Conservation (phyloP, 2,329 filamentous ascomycete species). For the Fusarium sp. region DNA sequence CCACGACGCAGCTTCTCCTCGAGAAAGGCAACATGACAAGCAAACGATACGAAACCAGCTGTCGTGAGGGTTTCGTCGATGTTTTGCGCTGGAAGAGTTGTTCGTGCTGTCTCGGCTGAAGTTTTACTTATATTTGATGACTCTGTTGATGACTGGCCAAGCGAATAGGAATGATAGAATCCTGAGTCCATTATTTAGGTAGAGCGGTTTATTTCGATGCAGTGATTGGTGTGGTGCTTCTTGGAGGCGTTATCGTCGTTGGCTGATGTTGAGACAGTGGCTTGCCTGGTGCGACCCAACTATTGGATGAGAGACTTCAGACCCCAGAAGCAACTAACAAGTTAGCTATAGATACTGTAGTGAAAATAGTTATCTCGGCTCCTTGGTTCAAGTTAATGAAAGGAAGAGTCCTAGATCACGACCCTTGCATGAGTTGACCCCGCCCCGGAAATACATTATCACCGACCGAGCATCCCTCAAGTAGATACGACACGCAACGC, state of each 20-base stretch:
- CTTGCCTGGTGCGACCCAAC: neutral
- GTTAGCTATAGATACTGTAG: neutral
- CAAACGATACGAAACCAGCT: conserved; percentile 5
- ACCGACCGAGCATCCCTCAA: neutral
- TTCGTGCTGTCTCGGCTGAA: neutral
- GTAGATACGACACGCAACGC: neutral
- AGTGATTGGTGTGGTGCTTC: neutral
- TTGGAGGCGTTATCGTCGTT: neutral
- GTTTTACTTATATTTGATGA: neutral
- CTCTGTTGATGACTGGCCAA: neutral
- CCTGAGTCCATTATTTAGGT: neutral
- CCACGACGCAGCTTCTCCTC: conserved; percentile 1
- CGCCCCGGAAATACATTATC: neutral
- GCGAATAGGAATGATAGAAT: conserved; percentile 6
- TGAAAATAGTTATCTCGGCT: neutral
- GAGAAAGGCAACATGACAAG: conserved; percentile 6
- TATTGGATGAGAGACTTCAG: neutral
- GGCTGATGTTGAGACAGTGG: neutral
- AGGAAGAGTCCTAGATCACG: neutral
- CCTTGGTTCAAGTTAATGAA: neutral
- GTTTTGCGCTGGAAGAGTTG: neutral
- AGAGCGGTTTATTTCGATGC: neutral
- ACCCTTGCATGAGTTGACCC: neutral
- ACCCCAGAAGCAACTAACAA: neutral
- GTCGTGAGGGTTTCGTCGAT: neutral